These are phyloP conservation scores for Pseudisothecium myosuroides DNA, from an alignment of 225 moss, liverwort and hornwort species.

Conservation along the genomic window DNA sequence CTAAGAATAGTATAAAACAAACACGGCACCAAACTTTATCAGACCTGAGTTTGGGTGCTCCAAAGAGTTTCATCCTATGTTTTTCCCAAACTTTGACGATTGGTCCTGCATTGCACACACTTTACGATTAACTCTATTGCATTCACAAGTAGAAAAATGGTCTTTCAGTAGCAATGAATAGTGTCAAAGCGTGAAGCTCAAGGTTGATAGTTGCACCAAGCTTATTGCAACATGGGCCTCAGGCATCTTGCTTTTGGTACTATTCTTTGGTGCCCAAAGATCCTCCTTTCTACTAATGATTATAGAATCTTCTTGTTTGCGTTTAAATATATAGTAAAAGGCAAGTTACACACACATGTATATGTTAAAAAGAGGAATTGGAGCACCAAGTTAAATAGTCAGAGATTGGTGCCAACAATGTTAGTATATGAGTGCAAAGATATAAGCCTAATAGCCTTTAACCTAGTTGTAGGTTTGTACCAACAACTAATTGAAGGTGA, in stretches of 20 bases:
- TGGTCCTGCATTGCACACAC: no score
- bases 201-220: background rate
- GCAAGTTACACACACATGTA: background rate
- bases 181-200: rapidly evolving
- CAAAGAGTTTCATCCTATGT: no score
- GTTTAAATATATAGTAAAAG: no score
- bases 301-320: no score
- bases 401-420: background rate
- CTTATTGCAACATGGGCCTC: no score
- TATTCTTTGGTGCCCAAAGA: background rate
- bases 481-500: background rate
- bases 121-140: background rate
- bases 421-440: no score
- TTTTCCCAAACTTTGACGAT: no score
- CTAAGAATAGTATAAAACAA: no score
- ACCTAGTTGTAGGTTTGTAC: background rate
- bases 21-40: no score
- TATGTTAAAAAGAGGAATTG: background rate
- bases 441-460: background rate
- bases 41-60: no score
- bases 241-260: background rate
- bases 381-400: background rate
- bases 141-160: no score
- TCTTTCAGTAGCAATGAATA: background rate
- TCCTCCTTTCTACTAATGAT: background rate